Conservation (phyloP, 805 yeast species). For the Yarrowia sp. region DNA sequence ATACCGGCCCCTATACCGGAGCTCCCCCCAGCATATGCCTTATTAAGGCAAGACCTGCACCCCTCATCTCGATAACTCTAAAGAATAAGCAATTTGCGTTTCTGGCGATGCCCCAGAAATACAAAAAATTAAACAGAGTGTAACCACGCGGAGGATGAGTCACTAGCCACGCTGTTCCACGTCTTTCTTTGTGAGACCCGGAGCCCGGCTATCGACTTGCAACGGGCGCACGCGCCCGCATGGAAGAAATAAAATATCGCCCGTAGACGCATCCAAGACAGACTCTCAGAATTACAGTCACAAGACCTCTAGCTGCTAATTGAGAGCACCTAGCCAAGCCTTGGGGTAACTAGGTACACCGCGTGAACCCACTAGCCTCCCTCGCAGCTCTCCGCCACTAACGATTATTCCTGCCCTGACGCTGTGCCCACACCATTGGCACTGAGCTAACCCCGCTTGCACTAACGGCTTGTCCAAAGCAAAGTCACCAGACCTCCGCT, state of each 20-base stretch:
- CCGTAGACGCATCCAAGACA: background rate
- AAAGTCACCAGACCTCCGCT: no score
- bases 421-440: no score
- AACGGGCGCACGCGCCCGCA: background rate
- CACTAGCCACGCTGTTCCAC: constrained; percentile 2
- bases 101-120: constrained; percentile 19
- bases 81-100: background rate
- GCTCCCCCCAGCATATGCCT: background rate
- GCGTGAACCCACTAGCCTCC: background rate
- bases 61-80: constrained; percentile 24
- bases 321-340: no score
- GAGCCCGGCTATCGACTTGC: constrained; percentile 7
- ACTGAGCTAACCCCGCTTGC: no score
- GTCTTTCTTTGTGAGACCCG: background rate
- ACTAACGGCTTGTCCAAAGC: no score
- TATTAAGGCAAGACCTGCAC: constrained; percentile 9
- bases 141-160: constrained; percentile 10
- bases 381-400: no score
- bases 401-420: no score
- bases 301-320: constrained; percentile 12
- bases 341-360: no score
- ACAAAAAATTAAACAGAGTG: background rate
- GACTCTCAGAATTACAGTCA: background rate
- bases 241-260: constrained; percentile 2
- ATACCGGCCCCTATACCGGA: constrained; percentile 21